Base-by-base conservation (phyloP, 768 basidiomycete species). In the Fomitopsis serialis region DNA sequence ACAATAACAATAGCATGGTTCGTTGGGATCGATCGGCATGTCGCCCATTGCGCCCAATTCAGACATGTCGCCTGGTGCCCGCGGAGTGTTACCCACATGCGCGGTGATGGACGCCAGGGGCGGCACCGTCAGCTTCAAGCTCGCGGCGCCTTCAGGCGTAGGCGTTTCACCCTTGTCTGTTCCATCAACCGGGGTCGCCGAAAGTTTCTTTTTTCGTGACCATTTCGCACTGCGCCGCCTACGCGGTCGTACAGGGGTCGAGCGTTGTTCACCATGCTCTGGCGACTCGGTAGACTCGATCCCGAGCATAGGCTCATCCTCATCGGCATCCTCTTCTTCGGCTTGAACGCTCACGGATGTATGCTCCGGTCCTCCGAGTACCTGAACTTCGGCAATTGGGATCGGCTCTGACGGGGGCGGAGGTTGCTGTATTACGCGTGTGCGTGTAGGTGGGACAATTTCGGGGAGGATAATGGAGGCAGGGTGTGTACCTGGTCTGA, bases 1-100 rank as follows among this genome's bases (percentile, higher is more conserved):
- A 68, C 93, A 96, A 64, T 84, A 86, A 67, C 93, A 96, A 67
- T 90, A 97, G 32, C 79, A 71, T 47, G 63, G 71, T 65, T 90
- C 84, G 53, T 63, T 58, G 2, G 64, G 64, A 36, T 66, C 66
- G 2, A 58, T 52, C 17, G 61, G 57, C 45, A 57, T 56, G 45
- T 64, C 57, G 48, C 53, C 56, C 13, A 32, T 6, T 32, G 48
- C 51, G 34, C 45, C 40, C 29, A 32, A 11, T 32, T 32, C 29
- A 32, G 29, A 32, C 29, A 32, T 32, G 11, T 32, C 2, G 42
- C 37, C 37, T 19, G 15, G 6, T 40, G 7, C 37, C 7, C 37
- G 7, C 6, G 15, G 37, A 8, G 37, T 40, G 19, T 40, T 40
- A 6, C 37, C 37, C 8, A 40, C 37, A 4, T 40, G 37, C 37